A percentile compares a stretch with the other conserved stretches of the same genome.
phyloP scores from a whole-genome alignment of 2,329 filamentous ascomycete genomes.

The Colletotrichum graminicola region DNA sequence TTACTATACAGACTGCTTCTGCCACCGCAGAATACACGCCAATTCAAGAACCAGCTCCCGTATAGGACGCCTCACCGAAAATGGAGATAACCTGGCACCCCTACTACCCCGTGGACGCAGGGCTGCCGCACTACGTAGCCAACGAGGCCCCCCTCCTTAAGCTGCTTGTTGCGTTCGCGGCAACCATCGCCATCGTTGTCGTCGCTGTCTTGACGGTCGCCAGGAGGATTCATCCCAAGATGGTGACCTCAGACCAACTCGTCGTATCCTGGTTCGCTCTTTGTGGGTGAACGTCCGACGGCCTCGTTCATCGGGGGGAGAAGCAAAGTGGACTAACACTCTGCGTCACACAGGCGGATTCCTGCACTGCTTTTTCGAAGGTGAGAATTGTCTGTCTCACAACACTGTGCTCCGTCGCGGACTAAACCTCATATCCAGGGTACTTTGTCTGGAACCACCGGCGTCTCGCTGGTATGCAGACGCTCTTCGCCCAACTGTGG shows the following conservation, averaged over 20 bases:
- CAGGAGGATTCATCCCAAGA: conserved; percentile 46
- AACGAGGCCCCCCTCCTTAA: conserved; percentile 57
- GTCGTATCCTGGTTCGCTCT: conserved; percentile 67
- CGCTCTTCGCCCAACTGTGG: conserved; percentile 87
- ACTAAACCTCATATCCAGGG: conserved; percentile 54
- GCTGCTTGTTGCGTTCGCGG: conserved; percentile 55
- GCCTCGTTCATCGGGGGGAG: neutral
- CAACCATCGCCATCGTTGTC: conserved; percentile 54
- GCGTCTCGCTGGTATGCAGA: conserved; percentile 74
- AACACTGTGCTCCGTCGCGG: neutral
- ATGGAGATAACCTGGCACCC: conserved; percentile 55
- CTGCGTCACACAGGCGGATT: conserved; percentile 64
- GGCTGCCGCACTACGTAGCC: conserved; percentile 59
- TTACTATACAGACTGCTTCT: neutral
- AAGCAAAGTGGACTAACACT: conserved; percentile 32
- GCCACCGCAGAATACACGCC: neutral
- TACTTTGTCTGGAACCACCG: conserved; percentile 82
- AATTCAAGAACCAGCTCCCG: neutral
- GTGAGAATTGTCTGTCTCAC: conserved; percentile 51
- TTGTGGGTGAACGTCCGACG: conserved; percentile 55
- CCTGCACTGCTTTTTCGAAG: conserved; percentile 87
- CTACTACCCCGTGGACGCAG: conserved; percentile 61
- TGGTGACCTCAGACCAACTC: conserved; percentile 56
- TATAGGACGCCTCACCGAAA: neutral
- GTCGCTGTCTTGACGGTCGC: conserved; percentile 50